Evolutionary conservation across 2,329 filamentous ascomycete species (phyloP).

Genomic region (Metarhizium anisopliae): DNA sequence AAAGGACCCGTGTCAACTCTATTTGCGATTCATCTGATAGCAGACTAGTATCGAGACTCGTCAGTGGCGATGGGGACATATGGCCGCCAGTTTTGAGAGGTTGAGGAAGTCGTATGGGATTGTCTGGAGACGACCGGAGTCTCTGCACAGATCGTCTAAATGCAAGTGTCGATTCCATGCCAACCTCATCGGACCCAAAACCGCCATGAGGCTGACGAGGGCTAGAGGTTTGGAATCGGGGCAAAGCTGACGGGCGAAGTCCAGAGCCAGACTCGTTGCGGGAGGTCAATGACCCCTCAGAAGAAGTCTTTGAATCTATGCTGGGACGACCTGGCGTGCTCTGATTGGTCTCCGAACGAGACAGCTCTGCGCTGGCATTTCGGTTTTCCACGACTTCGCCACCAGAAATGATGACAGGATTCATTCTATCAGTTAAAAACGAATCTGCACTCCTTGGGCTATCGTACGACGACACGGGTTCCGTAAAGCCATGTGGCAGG

Average conservation of each 20-base stretch:
- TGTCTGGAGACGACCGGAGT: constrained; percentile 34
- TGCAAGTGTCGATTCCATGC: constrained; percentile 42
- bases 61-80: constrained; percentile 40
- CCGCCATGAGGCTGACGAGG: constrained; percentile 42
- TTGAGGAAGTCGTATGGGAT: constrained; percentile 39
- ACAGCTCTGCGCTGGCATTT: constrained; percentile 30
- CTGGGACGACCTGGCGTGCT: constrained; percentile 34
- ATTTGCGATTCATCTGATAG: constrained; percentile 47
- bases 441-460: constrained; percentile 42
- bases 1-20: constrained; percentile 28
- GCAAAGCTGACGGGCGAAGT: constrained; percentile 46
- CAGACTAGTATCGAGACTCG: constrained; percentile 47
- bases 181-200: constrained; percentile 42
- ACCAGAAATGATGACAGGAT: constrained; percentile 57
- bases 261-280: constrained; percentile 32
- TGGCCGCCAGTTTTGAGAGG: constrained; percentile 39
- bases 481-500: constrained; percentile 33
- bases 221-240: constrained; percentile 23
- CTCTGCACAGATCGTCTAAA: constrained; percentile 47
- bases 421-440: constrained; percentile 53
- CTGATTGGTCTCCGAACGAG: constrained; percentile 34
- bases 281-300: constrained; percentile 31
- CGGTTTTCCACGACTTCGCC: constrained; percentile 53
- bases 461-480: constrained; percentile 40
- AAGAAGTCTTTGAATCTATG: constrained; percentile 30